These are phyloP conservation scores for Prunus salicina DNA, from an alignment of 306 rosid species.

Conservation along the genomic window DNA sequence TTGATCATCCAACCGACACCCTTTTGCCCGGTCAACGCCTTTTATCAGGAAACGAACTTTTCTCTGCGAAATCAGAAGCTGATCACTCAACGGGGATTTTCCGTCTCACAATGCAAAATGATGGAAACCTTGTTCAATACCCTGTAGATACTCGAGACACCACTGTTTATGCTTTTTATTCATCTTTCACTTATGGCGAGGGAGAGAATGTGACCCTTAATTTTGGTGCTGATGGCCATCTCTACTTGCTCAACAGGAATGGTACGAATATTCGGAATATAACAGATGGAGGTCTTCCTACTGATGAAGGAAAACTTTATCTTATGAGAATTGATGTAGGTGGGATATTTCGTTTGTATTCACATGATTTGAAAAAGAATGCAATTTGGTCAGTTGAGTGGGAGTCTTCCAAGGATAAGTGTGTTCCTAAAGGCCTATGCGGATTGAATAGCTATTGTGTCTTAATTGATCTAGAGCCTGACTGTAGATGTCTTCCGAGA, in stretches of 20 bases:
- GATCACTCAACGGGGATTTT: slow-evolving; percentile 20
- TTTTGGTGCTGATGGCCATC: background rate
- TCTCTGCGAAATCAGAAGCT: slow-evolving; percentile 8
- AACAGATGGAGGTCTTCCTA: background rate
- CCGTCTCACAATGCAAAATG: background rate
- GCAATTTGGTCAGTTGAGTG: background rate
- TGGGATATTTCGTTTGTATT: slow-evolving; percentile 3
- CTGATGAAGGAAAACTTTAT: background rate
- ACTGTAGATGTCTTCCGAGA: slow-evolving; percentile 17
- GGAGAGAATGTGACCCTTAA: slow-evolving; percentile 13
- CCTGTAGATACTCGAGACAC: too few species aligned
- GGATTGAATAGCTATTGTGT: slow-evolving; percentile 17
- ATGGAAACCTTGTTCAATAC: too few species aligned
- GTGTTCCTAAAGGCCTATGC: slow-evolving; percentile 13
- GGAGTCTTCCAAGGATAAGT: background rate
- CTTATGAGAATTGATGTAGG: too few species aligned
- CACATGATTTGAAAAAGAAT: background rate
- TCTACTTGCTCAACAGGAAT: background rate
- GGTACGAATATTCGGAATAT: background rate
- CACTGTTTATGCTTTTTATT: background rate
- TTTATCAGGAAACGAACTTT: background rate
- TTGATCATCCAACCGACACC: slow-evolving; percentile 20
- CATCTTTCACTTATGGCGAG: background rate
- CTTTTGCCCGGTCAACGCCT: background rate
- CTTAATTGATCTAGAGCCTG: too few species aligned